Conservation (phyloP, 169 alveolate species). For the Plasmodium ovale region DNA sequence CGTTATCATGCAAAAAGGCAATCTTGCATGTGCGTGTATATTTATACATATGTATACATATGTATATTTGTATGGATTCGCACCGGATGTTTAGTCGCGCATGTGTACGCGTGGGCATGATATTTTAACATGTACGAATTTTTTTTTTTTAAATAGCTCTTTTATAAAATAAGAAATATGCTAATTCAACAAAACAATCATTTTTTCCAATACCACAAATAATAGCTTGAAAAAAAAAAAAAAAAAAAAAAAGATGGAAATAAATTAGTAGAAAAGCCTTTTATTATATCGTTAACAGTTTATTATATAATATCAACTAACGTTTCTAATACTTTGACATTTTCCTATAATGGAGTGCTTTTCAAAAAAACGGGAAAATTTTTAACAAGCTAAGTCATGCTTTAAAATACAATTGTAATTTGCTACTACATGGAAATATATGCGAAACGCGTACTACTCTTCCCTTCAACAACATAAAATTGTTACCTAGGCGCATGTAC, state of each 20-base stretch:
- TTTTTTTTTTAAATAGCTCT: not conserved
- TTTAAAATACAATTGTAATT: no score
- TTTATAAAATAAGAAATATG: not conserved
- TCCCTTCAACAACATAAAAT: no score
- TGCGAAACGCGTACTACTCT: no score
- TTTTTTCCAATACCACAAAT: not conserved
- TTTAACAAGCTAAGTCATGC: no score
- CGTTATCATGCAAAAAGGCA: not conserved
- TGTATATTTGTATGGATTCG: not conserved
- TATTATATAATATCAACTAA: not conserved
- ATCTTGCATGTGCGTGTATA: not conserved
- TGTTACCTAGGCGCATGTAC: no score
- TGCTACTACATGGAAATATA: no score
- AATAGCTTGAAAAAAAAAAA: not conserved
- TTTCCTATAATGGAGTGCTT: slow-evolving; percentile 15
- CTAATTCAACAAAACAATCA: not conserved
- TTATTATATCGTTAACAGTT: not conserved
- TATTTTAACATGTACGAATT: not conserved
- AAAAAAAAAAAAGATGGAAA: not conserved
- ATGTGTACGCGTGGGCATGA: no score
- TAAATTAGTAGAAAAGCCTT: not conserved
- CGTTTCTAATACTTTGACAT: not conserved
- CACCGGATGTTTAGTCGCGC: no score
- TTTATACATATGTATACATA: no score
- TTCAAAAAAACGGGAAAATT: not conserved